Percentiles rank a stretch among this genome's conserved stretches.
phyloP scores from a whole-genome alignment of 345 rosid genomes.

The Arabidopsis arenosa region DNA sequence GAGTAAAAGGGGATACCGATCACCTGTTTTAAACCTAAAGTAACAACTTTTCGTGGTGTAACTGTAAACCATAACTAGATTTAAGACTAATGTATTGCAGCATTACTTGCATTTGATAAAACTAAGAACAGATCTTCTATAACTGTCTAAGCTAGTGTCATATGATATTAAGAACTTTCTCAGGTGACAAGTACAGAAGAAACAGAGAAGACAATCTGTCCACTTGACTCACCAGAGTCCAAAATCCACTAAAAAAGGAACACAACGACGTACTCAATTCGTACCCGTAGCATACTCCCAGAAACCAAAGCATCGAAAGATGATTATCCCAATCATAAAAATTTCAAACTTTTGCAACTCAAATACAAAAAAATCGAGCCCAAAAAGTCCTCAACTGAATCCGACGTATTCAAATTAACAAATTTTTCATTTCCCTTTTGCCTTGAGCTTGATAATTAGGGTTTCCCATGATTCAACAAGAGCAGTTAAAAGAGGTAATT shows the following conservation, averaged over 20 bases:
- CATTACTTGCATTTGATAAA: conserved; percentile 10
- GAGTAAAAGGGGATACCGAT: background rate
- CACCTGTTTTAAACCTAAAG: conserved; percentile 8
- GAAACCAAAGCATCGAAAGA: conserved; percentile 15
- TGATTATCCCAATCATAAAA: background rate
- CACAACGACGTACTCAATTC: background rate
- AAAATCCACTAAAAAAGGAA: background rate
- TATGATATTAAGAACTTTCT: conserved; percentile 13
- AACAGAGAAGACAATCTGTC: conserved; percentile 12
- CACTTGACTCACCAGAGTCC: conserved; percentile 3
- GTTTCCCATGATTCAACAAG: conserved; percentile 5
- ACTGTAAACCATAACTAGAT: background rate
- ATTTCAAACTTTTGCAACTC: background rate
- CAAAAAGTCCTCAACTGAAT: conserved; percentile 1
- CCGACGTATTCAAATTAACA: conserved; percentile 11
- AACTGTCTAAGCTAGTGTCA: background rate
- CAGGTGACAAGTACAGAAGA: background rate
- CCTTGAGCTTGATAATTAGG: conserved; percentile 19
- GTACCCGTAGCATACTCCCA: background rate
- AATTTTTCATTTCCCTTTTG: background rate
- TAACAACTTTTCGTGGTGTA: background rate
- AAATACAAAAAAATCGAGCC: conserved; percentile 11
- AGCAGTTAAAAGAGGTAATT: background rate
- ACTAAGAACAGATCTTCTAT: background rate
- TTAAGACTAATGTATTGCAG: conserved; percentile 1